A percentile compares a stretch with the other conserved stretches of the same genome.
Conservation (phyloP, 148 eudicot genomes). For the Chenopodium berlandieri region DNA sequence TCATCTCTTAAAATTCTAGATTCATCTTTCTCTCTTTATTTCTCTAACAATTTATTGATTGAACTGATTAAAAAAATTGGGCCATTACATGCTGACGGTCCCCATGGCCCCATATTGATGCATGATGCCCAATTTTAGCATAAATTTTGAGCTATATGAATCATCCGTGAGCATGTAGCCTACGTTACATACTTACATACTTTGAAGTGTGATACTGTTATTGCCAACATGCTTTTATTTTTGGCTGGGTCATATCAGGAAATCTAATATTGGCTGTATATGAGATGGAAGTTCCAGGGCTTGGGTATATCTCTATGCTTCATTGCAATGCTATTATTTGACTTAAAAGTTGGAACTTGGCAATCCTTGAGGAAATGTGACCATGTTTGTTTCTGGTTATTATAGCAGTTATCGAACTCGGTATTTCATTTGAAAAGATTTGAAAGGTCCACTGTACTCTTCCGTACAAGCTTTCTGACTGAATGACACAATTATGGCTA, state of each 20-base stretch:
- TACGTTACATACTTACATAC: too few relatives aligned
- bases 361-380: neutral
- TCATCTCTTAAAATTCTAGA: too few relatives aligned
- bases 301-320: neutral
- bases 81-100: too few relatives aligned
- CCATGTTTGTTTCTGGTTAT: neutral
- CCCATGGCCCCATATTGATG: too few relatives aligned
- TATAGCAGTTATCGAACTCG: neutral
- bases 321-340: neutral
- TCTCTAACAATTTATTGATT: too few relatives aligned
- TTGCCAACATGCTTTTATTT: neutral
- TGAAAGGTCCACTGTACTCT: neutral
- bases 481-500: conserved; percentile 17
- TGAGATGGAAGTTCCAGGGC: neutral
- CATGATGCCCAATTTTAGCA: too few relatives aligned
- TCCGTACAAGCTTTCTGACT: neutral
- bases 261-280: neutral
- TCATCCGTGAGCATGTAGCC: too few relatives aligned
- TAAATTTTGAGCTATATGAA: too few relatives aligned
- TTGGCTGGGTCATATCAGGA: neutral
- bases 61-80: too few relatives aligned
- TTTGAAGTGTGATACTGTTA: too few relatives aligned
- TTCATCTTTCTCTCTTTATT: too few relatives aligned
- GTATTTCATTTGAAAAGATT: neutral
- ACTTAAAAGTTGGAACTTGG: neutral